Evolutionary conservation across 2,329 filamentous ascomycete species (phyloP).

Genomic region (Colletotrichum sansevieriae): DNA sequence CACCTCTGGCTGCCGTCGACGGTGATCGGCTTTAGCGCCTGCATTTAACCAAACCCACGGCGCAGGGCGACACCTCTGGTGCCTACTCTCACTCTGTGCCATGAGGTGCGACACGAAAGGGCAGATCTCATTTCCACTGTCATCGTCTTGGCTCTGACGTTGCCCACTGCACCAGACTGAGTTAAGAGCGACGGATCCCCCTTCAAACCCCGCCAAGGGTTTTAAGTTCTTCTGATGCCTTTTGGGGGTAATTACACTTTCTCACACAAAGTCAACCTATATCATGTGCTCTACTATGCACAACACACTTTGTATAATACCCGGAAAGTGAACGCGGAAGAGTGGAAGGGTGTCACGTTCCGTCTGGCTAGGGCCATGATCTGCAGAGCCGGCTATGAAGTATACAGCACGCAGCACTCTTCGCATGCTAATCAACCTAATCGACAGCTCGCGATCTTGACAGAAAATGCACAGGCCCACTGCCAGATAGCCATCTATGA

Average conservation of each 20-base stretch:
- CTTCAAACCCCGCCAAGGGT: conserved; percentile 7
- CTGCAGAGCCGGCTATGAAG: conserved; percentile 10
- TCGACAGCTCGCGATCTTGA: conserved; percentile 25
- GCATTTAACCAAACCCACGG: conserved; percentile 27
- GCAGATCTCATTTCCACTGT: conserved; percentile 30
- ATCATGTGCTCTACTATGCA: no score
- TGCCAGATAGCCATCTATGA: not conserved
- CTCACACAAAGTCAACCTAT: no score
- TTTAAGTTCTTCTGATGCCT: no score
- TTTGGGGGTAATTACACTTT: no score
- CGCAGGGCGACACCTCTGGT: not conserved
- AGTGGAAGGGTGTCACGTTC: conserved; percentile 14
- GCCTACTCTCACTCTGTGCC: not conserved
- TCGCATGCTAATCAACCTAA: conserved; percentile 5
- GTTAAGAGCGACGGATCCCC: conserved; percentile 13
- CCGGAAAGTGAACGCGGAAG: no score
- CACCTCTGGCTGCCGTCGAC: conserved; percentile 2
- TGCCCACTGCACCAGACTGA: conserved; percentile 12
- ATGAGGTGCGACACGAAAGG: conserved; percentile 27
- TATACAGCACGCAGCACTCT: not conserved
- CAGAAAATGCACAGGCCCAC: conserved; percentile 12
- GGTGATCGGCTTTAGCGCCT: conserved; percentile 18
- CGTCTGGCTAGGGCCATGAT: conserved; percentile 18
- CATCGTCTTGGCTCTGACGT: conserved; percentile 24
- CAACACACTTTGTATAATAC: no score